phyloP scores from a whole-genome alignment of 495 filamentous ascomycete genomes.

The Talaromyces borbonicus region DNA sequence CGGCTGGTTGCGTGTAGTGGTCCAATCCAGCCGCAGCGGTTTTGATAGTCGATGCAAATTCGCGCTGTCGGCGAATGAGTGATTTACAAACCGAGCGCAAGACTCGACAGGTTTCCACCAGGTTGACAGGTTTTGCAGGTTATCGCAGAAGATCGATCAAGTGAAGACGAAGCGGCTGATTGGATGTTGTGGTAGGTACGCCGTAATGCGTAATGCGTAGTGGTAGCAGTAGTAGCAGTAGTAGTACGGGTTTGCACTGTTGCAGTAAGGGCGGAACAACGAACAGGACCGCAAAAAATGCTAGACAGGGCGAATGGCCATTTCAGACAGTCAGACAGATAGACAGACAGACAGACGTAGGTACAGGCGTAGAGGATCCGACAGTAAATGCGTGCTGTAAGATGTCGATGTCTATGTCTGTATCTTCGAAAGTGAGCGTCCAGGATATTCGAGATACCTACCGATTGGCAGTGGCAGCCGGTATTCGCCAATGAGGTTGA shows the following conservation, averaged over 20 bases:
- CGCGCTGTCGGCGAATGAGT: slow-evolving; percentile 3
- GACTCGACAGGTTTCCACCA: background rate
- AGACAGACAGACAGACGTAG: background rate
- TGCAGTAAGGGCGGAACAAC: background rate
- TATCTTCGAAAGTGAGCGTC: too few relatives aligned
- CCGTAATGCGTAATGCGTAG: slow-evolving; percentile 1
- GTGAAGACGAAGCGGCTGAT: slow-evolving; percentile 2
- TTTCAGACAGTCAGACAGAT: background rate
- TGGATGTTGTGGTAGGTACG: background rate
- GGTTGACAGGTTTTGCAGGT: background rate
- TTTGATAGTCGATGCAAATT: slow-evolving; percentile 9
- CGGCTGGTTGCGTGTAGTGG: slow-evolving; percentile 23
- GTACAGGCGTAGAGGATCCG: background rate
- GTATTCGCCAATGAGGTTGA: too few relatives aligned
- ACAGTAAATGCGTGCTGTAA: background rate
- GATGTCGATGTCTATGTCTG: background rate
- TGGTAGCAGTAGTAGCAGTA: too few relatives aligned
- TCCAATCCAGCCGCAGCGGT: slow-evolving; percentile 43
- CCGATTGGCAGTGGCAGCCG: too few relatives aligned
- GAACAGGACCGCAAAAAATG: background rate
- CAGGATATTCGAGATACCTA: too few relatives aligned
- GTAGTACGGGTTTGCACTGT: background rate
- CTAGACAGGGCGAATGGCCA: background rate
- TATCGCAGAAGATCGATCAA: too few relatives aligned
- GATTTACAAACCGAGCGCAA: slow-evolving; percentile 8